Evolutionary conservation across 1,139 yeast species (phyloP).

Genomic region (Yamadazyma oceani): DNA sequence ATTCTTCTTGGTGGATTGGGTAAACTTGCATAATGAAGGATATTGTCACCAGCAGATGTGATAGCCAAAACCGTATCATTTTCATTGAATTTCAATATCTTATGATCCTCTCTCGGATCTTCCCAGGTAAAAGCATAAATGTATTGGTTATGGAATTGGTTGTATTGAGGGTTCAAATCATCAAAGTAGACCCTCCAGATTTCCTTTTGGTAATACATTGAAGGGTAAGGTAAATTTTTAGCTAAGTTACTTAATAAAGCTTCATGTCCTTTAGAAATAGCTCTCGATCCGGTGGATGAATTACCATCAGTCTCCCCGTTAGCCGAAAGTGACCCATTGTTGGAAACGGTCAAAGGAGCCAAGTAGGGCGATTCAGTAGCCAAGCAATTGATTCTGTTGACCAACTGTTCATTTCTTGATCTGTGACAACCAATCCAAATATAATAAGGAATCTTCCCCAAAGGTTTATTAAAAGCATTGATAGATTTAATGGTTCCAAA

Average conservation of each 20-base stretch:
- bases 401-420: constrained; percentile 55
- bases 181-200: constrained; percentile 81
- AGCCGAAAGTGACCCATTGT: no score
- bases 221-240: constrained; percentile 74
- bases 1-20: constrained; percentile 72
- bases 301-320: constrained; percentile 13
- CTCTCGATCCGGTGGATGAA: constrained; percentile 21
- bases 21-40: constrained; percentile 69
- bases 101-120: constrained; percentile 79
- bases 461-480: constrained; percentile 58
- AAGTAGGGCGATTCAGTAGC: constrained; percentile 82
- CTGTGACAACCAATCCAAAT: constrained; percentile 83
- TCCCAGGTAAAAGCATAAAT: constrained; percentile 91
- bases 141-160: constrained; percentile 74
- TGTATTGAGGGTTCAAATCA: constrained; percentile 64
- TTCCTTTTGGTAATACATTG: constrained; percentile 73
- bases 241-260: constrained; percentile 65
- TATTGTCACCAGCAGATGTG: constrained; percentile 84
- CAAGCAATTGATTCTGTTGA: constrained; percentile 65
- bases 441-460: constrained; percentile 79
- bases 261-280: constrained; percentile 68
- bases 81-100: constrained; percentile 57
- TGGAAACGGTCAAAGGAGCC: constrained; percentile 44
- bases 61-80: constrained; percentile 77
- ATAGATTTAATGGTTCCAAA: constrained; percentile 78